Evolutionary conservation across 768 basidiomycete genomes (phyloP), one percentile per base, ranked within the genome.

Genomic region (Boletus rufocinnamomeus): DNA sequence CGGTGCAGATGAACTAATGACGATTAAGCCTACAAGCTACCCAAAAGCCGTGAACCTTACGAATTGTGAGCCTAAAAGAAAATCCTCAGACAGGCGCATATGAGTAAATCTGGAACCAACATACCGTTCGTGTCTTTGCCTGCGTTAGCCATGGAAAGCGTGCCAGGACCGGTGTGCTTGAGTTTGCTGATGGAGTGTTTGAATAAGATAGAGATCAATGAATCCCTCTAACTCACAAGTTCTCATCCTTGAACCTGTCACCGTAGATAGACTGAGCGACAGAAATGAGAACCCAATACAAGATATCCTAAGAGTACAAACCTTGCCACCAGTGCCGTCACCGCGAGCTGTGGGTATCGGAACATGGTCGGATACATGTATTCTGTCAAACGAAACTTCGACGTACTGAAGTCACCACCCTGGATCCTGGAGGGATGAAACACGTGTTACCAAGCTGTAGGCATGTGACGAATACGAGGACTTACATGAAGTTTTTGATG

Each of bases 381-480:
- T 63, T 61, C 4, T 54, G 45, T 65, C 59, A 50, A 35, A 41
- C 41, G 11, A 52, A 59, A 35, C 21, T 13, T 57, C 17, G 23
- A 83, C 90, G 66, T 73, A 90, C 92, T 97, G 77, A 98, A 99
- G 78, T 98, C 96, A 77, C 96, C 96, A 68, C 95, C 95, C 78
- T 98, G 95, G 66, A 96, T 94, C 92, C 91, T 92, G 60, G 37
- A 28, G 21, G n/a, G 9, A 64, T 58, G 34, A 41, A 50, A 27
- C 10, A 35, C 6, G 10, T 58, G 44, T 58, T 10, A 63, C 13
- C 30, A 28, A 35, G 8, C 14, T 4, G 35, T 6, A 17, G 27
- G 40, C 13, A 37, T 7, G 9, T 6, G 51, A 47, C 6, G 27
- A 7, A 51, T 27, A 21, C 45, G 37, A 41, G 16, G 34, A 67